Conservation (phyloP, 2,329 filamentous ascomycete genomes). For the Hypoxylon sp. region DNA sequence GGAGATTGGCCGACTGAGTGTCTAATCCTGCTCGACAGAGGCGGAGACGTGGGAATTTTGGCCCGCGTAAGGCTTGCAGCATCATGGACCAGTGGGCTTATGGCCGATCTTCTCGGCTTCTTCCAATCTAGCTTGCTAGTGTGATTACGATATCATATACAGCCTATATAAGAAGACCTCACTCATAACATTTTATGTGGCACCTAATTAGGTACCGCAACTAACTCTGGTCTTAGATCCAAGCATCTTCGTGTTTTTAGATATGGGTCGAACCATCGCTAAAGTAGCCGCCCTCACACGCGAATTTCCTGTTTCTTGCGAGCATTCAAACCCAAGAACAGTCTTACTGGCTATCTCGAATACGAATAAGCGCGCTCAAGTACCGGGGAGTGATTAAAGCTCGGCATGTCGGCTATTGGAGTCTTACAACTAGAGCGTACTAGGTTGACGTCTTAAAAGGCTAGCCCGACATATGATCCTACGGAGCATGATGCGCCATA, state of each 20-base stretch:
- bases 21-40: slow-evolving; percentile 25
- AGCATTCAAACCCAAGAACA: slow-evolving; percentile 2
- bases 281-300: slow-evolving; percentile 9
- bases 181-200: slow-evolving; percentile 42
- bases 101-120: slow-evolving; percentile 38
- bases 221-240: slow-evolving; percentile 35
- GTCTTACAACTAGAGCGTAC: slow-evolving; percentile 16
- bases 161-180: slow-evolving; percentile 47
- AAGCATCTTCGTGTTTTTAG: slow-evolving; percentile 16
- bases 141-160: slow-evolving; percentile 45
- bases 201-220: slow-evolving; percentile 47
- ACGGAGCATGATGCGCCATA: slow-evolving; percentile 42
- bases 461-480: slow-evolving; percentile 27
- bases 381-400: slow-evolving; percentile 27
- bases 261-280: slow-evolving; percentile 20
- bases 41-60: slow-evolving; percentile 41
- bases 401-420: slow-evolving; percentile 32
- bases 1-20: slow-evolving; percentile 40
- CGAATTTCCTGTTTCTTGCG: slow-evolving; percentile 5
- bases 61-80: slow-evolving; percentile 29
- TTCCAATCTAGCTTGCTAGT: slow-evolving; percentile 29
- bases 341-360: slow-evolving; percentile 5
- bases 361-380: slow-evolving; percentile 9
- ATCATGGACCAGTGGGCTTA: slow-evolving; percentile 13
- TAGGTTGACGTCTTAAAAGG: slow-evolving; percentile 16